Conservation (phyloP, 2,329 filamentous ascomycete species). For the Aspergillus brunneoviolaceus region DNA sequence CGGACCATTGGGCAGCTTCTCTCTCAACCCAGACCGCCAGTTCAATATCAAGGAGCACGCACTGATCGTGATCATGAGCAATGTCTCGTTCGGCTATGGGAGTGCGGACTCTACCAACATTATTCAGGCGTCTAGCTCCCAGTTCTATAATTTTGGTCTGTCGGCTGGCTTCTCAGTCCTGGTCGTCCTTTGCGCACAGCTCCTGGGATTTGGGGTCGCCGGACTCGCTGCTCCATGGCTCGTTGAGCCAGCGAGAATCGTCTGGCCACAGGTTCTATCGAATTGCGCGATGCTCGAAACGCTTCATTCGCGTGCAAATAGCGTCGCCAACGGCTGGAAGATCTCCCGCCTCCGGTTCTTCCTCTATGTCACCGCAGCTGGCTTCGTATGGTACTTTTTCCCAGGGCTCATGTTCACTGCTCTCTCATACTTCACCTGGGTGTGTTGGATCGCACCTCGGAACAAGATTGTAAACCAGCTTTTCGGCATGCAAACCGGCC, state of each 20-base stretch:
- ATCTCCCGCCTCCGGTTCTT: constrained; percentile 42
- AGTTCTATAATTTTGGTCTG: constrained; percentile 45
- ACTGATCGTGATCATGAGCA: constrained; percentile 50
- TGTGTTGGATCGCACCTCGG: constrained; percentile 51
- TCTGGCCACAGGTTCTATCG: constrained; percentile 42
- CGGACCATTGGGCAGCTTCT: constrained; percentile 21
- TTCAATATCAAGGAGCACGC: constrained; percentile 53
- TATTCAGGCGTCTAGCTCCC: constrained; percentile 41
- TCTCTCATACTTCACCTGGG: constrained; percentile 51
- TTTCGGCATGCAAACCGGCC: constrained; percentile 40
- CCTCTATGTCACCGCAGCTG: constrained; percentile 29
- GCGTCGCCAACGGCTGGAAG: constrained; percentile 39
- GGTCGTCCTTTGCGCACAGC: constrained; percentile 40
- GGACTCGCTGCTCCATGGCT: constrained; percentile 40
- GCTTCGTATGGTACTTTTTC: constrained; percentile 52
- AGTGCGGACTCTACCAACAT: constrained; percentile 49
- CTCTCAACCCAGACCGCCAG: constrained; percentile 43
- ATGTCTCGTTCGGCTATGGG: constrained; percentile 50
- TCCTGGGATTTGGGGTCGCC: constrained; percentile 43
- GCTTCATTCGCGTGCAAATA: constrained; percentile 40
- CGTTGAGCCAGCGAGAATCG: constrained; percentile 40
- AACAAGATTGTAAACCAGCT: constrained; percentile 50
- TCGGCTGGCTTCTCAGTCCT: constrained; percentile 41
- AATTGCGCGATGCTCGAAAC: constrained; percentile 41
- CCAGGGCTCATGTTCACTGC: constrained; percentile 52